Evolutionary conservation across 331 rosid species (phyloP).

Genomic region (Saraca asoca): DNA sequence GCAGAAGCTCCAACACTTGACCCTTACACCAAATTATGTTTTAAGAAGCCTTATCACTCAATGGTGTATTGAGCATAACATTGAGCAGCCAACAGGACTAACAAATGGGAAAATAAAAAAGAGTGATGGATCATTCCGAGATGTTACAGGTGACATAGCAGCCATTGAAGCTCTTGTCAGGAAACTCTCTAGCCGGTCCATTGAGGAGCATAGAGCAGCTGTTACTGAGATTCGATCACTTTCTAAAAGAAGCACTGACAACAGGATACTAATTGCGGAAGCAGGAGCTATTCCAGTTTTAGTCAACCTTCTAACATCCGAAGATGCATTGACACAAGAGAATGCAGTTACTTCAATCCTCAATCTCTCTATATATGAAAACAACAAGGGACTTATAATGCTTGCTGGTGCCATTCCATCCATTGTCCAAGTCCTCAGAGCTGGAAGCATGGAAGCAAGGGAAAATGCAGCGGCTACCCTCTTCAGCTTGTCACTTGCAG

Average conservation of each 20-base stretch:
- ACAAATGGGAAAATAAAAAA: constrained; percentile 83
- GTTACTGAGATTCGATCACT: constrained; percentile 81
- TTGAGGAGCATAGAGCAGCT: constrained; percentile 73
- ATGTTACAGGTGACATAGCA: constrained; percentile 80
- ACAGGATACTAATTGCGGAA: constrained; percentile 89
- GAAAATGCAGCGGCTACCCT: constrained; percentile 97
- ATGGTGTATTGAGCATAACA: constrained; percentile 76
- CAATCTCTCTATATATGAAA: constrained; percentile 87
- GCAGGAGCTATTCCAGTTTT: constrained; percentile 88
- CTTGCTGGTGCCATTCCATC: constrained; percentile 94
- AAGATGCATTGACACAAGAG: constrained; percentile 72
- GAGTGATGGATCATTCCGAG: constrained; percentile 85
- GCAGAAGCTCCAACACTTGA: constrained; percentile 82
- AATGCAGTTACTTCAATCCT: constrained; percentile 94
- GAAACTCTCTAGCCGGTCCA: constrained; percentile 69
- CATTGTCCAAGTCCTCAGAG: constrained; percentile 84
- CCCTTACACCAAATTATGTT: constrained; percentile 89
- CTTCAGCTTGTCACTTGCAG: constrained; percentile 91
- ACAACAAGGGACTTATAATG: constrained; percentile 93
- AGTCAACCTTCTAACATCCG: constrained; percentile 77
- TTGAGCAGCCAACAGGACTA: constrained; percentile 83
- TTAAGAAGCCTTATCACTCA: constrained; percentile 84
- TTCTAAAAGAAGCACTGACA: constrained; percentile 93
- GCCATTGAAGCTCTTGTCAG: constrained; percentile 70
- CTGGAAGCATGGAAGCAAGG: constrained; percentile 92